Evolutionary conservation across 108 stramenopile species (phyloP).

Genomic region (Hondaea fermentalgiana): DNA sequence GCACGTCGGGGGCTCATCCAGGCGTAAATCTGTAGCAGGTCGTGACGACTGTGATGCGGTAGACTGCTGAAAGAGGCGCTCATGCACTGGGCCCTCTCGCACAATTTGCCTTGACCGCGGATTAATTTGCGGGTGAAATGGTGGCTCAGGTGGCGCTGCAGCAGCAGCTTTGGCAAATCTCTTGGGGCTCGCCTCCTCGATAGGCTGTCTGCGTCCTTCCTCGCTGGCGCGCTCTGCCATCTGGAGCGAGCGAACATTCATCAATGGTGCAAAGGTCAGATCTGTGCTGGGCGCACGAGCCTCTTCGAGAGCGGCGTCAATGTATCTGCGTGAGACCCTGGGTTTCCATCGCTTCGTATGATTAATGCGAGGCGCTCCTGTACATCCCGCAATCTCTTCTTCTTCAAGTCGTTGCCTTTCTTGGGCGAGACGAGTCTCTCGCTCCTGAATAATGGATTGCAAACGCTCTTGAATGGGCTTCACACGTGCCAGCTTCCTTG

Average conservation of each 20-base stretch:
- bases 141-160: neutral
- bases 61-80: neutral
- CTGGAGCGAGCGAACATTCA: neutral
- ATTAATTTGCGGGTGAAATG: slow-evolving; percentile 1
- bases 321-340: neutral
- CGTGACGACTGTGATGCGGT: neutral
- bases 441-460: neutral
- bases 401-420: neutral
- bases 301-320: neutral
- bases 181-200: neutral
- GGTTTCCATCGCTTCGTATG: neutral
- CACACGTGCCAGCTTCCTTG: neutral
- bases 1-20: neutral
- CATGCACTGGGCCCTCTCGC: neutral
- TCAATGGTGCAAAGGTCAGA: neutral
- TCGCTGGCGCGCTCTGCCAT: neutral
- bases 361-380: neutral
- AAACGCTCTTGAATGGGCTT: neutral
- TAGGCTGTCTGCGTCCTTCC: neutral
- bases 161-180: neutral
- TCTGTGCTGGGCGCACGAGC: neutral
- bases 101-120: neutral
- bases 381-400: neutral
- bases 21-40: neutral
- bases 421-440: neutral